Percentiles rank a stretch among this genome's conserved stretches.
Conservation (phyloP, 805 yeast species). For the Schizosaccharomyces octosporus region DNA sequence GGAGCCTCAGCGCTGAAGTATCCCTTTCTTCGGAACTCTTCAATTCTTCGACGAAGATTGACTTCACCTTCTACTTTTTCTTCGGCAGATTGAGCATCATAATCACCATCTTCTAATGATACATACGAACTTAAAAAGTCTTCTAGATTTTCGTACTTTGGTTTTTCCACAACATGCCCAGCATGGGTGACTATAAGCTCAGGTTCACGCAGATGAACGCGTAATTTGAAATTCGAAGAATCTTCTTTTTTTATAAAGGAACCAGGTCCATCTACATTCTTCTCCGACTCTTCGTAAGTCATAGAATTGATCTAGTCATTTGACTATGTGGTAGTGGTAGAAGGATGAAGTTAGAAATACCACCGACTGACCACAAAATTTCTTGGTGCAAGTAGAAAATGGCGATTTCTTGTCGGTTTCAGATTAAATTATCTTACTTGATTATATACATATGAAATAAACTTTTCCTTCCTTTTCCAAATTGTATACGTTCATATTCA, state of each 20-base stretch:
- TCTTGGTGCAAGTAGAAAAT: background rate
- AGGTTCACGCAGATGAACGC: conserved; percentile 11
- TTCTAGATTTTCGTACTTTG: conserved; percentile 20
- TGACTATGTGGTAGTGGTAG: background rate
- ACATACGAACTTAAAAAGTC: conserved; percentile 30
- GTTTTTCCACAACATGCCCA: conserved; percentile 23
- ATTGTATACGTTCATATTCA: too few relatives aligned
- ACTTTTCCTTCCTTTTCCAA: too few relatives aligned
- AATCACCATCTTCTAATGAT: conserved; percentile 33
- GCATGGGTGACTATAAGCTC: conserved; percentile 36
- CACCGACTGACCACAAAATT: background rate
- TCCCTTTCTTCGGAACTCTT: conserved; percentile 20
- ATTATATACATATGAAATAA: too few relatives aligned
- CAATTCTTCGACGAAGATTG: conserved; percentile 20
- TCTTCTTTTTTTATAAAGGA: background rate
- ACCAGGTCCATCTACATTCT: background rate
- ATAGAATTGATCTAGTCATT: background rate
- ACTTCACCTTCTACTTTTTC: conserved; percentile 30
- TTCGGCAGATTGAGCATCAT: conserved; percentile 34
- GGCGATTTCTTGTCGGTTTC: background rate
- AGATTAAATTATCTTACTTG: background rate
- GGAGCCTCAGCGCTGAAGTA: conserved; percentile 16
- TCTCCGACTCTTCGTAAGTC: background rate
- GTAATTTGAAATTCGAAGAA: background rate
- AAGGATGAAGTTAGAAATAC: background rate